Evolutionary conservation across 2,329 filamentous ascomycete species (phyloP), one percentile per base, ranked within the genome.

Genomic region (Colletotrichum limetticola): DNA sequence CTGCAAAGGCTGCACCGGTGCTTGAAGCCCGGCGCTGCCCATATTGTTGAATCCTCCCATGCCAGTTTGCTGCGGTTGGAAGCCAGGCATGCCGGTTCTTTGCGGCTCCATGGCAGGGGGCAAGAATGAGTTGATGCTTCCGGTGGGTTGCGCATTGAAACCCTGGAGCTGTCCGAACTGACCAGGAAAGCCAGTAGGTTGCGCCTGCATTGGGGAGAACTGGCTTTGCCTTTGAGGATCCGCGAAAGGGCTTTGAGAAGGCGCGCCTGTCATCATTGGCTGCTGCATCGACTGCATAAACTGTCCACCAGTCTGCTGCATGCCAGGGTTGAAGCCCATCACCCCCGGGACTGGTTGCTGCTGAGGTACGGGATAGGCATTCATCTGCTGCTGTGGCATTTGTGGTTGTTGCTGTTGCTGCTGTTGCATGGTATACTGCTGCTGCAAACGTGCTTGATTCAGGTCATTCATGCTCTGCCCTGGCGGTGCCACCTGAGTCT

Each of bases 391-490:
- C 74, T 86, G 84, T 32, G 84, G 76, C 61, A 82, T 76, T 59
- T 83, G 82, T 75, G 84, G 82, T 68, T 35, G 32, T 12, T 35
- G 32, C 32, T 35, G 83, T 68, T 84, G 82, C 62, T 82, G 81
- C 55, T 83, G 81, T 74, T 85, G 84, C 80, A 86, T 83, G 65
- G 87, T 82, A 65, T 89, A 90, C 75, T 90, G 88, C 77, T 91
- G 90, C 80, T 93, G 92, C 75, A 92, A 81, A 61, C 91, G 89
- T 74, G 89, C 88, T 78, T 94, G 92, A 71, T 85, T 90, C 57
- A 97, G 85, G 58, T 96, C 94, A 77, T 91, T 89, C 76, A 97
- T 81, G 80, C 92, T 96, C 81, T 96, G 94, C 14, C 95, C 94
- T 3, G 90, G 89, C 35, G 92, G 90, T 32, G 93, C 92, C 68